Conservation (phyloP, 768 basidiomycete species). For the Russula virescens region DNA sequence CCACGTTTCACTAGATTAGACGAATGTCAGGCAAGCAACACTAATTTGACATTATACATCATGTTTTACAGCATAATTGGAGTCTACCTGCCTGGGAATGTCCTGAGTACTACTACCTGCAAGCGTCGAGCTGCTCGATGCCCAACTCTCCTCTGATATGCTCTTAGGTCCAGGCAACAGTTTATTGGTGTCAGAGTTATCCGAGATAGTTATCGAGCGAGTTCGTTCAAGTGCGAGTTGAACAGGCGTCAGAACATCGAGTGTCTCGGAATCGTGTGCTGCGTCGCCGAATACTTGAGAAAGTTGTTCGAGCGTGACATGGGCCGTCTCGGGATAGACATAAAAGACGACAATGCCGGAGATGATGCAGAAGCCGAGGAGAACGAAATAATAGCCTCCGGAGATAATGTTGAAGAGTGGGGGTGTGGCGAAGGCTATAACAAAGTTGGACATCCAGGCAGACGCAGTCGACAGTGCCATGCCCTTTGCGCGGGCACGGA, state of each 20-base stretch:
- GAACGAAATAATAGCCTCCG: conserved; percentile 48
- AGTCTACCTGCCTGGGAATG: neutral
- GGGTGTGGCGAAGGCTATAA: conserved; percentile 47
- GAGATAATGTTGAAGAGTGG: conserved; percentile 49
- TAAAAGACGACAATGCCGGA: conserved; percentile 43
- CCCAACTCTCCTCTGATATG: neutral
- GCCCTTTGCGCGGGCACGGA: conserved; percentile 31
- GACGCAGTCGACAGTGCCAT: conserved; percentile 31
- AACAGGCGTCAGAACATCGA: neutral
- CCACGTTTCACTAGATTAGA: neutral
- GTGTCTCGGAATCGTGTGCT: neutral
- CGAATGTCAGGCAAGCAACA: neutral
- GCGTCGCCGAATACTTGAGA: conserved; percentile 44
- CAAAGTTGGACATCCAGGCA: conserved; percentile 35
- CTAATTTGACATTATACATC: neutral
- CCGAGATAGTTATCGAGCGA: neutral
- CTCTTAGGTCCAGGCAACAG: neutral
- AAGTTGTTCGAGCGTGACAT: conserved; percentile 44
- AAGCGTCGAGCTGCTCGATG: conserved; percentile 7
- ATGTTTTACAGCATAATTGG: neutral
- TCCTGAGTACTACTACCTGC: neutral
- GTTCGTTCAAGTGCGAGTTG: neutral
- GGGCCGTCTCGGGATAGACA: conserved; percentile 46
- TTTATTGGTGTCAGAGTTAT: neutral
- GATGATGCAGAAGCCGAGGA: conserved; percentile 41